A percentile compares a stretch with the other conserved stretches of the same genome.
Evolutionary conservation across 2,329 filamentous ascomycete genomes (phyloP).

Genomic region (Ophiosphaerella korrae): DNA sequence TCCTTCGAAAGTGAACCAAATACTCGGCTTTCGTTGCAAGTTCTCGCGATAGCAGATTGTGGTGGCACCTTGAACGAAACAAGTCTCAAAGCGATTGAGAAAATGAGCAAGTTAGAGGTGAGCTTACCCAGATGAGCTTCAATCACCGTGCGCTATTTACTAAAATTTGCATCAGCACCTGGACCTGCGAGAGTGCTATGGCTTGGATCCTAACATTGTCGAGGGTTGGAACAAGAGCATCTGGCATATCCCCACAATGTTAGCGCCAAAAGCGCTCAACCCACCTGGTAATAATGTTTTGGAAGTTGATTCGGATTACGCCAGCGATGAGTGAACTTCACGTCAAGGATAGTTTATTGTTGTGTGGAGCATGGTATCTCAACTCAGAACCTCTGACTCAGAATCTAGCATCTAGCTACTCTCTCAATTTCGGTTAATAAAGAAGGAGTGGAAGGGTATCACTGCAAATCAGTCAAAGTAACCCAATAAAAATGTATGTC

Average conservation of each 20-base stretch:
- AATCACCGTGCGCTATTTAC: background rate
- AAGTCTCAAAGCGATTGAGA: conserved; percentile 19
- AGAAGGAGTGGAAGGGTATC: no score
- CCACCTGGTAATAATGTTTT: conserved; percentile 21
- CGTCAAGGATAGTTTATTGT: background rate
- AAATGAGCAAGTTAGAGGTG: conserved; percentile 29
- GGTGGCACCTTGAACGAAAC: conserved; percentile 27
- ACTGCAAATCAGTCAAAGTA: no score
- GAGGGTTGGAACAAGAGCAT: conserved; percentile 26
- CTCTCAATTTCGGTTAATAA: no score
- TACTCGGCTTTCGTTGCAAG: conserved; percentile 15
- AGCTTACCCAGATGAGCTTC: background rate
- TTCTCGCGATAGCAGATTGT: conserved; percentile 29
- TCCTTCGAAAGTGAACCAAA: conserved; percentile 27
- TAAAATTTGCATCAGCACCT: conserved; percentile 26
- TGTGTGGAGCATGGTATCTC: no score
- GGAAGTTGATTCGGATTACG: conserved; percentile 42
- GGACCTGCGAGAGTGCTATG: conserved; percentile 33
- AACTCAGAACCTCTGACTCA: no score
- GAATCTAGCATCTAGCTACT: no score
- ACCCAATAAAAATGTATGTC: no score
- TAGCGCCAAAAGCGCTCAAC: conserved; percentile 19
- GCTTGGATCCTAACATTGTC: conserved; percentile 22
- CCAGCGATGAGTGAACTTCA: conserved; percentile 5
- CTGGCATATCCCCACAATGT: conserved; percentile 34